Base-by-base conservation (phyloP, 1,139 yeast genomes). In the Suhomyces terraborum region DNA sequence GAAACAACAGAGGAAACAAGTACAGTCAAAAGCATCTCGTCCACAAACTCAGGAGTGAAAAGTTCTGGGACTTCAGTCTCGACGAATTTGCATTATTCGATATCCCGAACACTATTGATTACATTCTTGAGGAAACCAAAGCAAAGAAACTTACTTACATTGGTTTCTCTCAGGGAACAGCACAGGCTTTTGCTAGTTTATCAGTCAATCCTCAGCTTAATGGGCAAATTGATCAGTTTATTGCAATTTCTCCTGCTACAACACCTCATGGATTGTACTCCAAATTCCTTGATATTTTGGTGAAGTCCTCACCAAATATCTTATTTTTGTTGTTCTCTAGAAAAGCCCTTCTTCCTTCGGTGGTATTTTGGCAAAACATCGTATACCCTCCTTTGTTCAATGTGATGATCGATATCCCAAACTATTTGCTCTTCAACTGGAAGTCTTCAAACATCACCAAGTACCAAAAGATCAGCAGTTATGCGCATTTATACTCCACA, bases 201-300 rank as follows among this genome's bases (percentile, higher is more conserved):
- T 79, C 93, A 0, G 69, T 86, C n/a, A 80, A 84, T 57, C 77
- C 87, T 6, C 75, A 75, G 16, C 70, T 91, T 49, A 88, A 87
- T 59, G 58, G 69, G 8, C 84, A 86, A 55, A 79, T 91, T 38
- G 80, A 80, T 23, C 75, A 79, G 49, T 78, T 91, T 46, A 77
- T 91, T 40, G 95, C 94, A 4, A 75, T 88, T 30, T 87, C 96
- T 0, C 98, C 98, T 0, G 98, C 98, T 1, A 86, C 95, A 66
- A 88, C 97, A 0, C 98, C 98, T 0, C 86, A 82, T 38, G 94
- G 95, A 1, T 69, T 91, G 18, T 81, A 84, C 47, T 86, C 91
- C 50, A 75, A 78, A 56, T 68, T 89, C 43, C 82, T 88, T 25
- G 95, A 88, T 57, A 75, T 89, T 0, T 69, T 91, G 32, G 77